A percentile compares a stretch with the other conserved stretches of the same genome.
Evolutionary conservation across 2,329 filamentous ascomycete species (phyloP).

Genomic region (Neonectria punicea): DNA sequence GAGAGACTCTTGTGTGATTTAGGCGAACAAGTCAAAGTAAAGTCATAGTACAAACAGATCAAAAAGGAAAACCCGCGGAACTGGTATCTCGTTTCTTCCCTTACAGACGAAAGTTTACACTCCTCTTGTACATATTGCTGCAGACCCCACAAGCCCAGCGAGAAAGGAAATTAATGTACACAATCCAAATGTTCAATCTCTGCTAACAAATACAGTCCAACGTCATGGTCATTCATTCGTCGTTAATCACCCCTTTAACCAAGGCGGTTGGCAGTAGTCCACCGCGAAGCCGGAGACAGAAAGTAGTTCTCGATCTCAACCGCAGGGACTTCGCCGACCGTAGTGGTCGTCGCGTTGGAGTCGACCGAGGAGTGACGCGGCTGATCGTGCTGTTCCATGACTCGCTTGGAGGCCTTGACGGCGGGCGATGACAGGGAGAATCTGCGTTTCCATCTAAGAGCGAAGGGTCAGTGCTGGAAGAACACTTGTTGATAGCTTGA

Average conservation of each 20-base stretch:
- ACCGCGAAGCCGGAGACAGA: neutral
- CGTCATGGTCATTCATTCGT: neutral
- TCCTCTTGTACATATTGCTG: too few species aligned
- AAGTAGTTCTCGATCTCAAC: conserved; percentile 6
- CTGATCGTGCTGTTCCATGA: conserved; percentile 1
- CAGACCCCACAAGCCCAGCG: too few species aligned
- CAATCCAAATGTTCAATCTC: neutral
- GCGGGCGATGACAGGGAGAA: conserved; percentile 12
- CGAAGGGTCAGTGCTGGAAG: neutral
- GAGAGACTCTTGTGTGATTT: too few species aligned
- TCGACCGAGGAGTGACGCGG: conserved; percentile 8
- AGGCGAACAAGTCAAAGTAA: too few species aligned
- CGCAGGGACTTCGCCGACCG: neutral
- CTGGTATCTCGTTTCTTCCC: too few species aligned
- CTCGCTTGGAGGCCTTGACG: conserved; percentile 8
- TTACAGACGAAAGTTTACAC: too few species aligned
- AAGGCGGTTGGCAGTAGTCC: conserved; percentile 18
- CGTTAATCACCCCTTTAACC: neutral
- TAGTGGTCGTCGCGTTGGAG: neutral
- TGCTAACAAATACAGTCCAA: neutral
- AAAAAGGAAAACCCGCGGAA: too few species aligned
- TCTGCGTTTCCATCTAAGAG: conserved; percentile 15
- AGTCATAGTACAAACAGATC: too few species aligned
- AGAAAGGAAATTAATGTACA: too few species aligned
- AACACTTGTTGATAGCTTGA: neutral